Conservation (phyloP, 441 rosid genomes). For the Hypseocharis bilobata region DNA sequence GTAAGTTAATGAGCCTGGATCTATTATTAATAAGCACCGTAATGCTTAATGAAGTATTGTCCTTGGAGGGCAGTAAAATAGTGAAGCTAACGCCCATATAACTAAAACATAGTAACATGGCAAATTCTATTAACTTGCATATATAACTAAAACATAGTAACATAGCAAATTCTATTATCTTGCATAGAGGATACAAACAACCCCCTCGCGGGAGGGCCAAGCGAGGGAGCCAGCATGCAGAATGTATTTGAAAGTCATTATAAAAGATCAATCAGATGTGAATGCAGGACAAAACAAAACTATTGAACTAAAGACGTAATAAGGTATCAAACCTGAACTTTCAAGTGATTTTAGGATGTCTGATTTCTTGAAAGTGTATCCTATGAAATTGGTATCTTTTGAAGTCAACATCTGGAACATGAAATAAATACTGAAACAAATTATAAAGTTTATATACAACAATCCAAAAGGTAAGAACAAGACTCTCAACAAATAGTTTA, state of each 20-base stretch:
- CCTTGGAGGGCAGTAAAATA: neutral
- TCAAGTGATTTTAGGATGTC: constrained; percentile 64
- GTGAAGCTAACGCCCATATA: neutral
- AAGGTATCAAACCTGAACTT: constrained; percentile 47
- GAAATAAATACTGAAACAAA: constrained; percentile 21
- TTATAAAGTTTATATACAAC: neutral
- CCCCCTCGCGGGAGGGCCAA: neutral
- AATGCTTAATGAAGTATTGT: neutral
- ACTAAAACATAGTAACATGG: neutral
- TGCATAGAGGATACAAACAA: neutral
- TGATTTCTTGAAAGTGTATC: constrained; percentile 84
- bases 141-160: neutral
- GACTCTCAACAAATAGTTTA: neutral
- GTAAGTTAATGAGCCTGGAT: constrained; percentile 12
- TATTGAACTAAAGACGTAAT: constrained; percentile 9
- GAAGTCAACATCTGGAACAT: constrained; percentile 82
- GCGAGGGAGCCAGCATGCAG: neutral
- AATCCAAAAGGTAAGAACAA: neutral
- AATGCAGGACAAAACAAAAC: neutral
- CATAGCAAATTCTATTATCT: neutral
- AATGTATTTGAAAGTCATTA: neutral
- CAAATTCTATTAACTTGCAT: neutral
- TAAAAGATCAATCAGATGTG: neutral
- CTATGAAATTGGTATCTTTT: constrained; percentile 80
- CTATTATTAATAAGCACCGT: neutral